A percentile compares a stretch with the other conserved stretches of the same genome.
phyloP scores from a whole-genome alignment of 352 stramenopile species.

The Pythium phragmitis region DNA sequence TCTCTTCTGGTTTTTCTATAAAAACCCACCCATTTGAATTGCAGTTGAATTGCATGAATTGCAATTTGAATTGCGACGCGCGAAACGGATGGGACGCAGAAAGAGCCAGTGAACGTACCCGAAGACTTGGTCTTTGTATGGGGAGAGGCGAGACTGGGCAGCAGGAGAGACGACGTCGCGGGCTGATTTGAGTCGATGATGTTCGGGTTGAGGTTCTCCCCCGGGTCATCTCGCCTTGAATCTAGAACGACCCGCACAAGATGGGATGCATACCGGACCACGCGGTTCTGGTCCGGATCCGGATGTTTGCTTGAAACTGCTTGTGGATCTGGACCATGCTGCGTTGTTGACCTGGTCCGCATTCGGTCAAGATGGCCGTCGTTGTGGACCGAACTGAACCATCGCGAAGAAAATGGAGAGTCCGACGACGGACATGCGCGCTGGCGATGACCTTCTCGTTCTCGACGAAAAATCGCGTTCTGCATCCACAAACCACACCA shows the following conservation, averaged over 20 bases:
- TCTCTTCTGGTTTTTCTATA: constrained; percentile 38
- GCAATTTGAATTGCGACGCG: constrained; percentile 30
- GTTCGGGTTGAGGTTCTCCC: constrained; percentile 6
- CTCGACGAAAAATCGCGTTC: background rate
- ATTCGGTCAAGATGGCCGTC: constrained; percentile 16
- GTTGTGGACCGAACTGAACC: constrained; percentile 30
- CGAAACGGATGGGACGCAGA: constrained; percentile 27
- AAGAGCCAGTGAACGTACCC: constrained; percentile 12
- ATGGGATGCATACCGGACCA: constrained; percentile 20
- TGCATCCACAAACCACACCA: background rate
- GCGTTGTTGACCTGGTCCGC: constrained; percentile 13
- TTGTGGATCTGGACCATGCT: constrained; percentile 21
- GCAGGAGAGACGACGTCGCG: constrained; percentile 18
- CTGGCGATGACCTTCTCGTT: background rate
- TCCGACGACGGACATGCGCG: constrained; percentile 4
- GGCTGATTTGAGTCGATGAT: background rate
- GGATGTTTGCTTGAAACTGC: constrained; percentile 22
- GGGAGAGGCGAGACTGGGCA: constrained; percentile 12
- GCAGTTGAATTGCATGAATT: constrained; percentile 32
- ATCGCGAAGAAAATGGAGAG: constrained; percentile 18
- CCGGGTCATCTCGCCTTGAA: constrained; percentile 21
- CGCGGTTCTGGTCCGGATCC: constrained; percentile 20
- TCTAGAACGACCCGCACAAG: background rate
- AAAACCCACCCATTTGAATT: constrained; percentile 37
- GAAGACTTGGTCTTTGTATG: constrained; percentile 23